Base-by-base conservation (phyloP, 768 basidiomycete genomes). In the Tulasnella sp. region DNA sequence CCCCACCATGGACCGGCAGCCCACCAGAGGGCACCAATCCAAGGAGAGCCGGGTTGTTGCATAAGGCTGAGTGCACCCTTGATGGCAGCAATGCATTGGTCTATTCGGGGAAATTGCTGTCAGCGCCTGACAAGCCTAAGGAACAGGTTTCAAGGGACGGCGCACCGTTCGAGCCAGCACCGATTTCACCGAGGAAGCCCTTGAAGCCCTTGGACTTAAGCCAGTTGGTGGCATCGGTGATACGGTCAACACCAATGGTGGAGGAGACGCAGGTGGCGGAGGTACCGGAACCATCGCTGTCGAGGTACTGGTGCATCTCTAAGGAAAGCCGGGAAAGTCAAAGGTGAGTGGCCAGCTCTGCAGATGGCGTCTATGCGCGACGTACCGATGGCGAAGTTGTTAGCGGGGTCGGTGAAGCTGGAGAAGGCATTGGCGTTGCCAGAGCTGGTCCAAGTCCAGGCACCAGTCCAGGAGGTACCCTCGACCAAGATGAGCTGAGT, bases 221-320 rank as follows among this genome's bases (percentile, higher is more conserved):
- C 89, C 89, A 90, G n/a, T 81, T 78, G 4, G 89, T 90, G 12
- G 89, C 89, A 38, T 80, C 86, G 36, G 85, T 83, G 52, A 90
- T 81, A 78, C 89, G 88, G 79, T 89, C 86, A 22, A 85, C 85
- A 75, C 89, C 89, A 79, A 90, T 89, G 34, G 88, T 89, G 19
- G 86, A 83, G 22, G 87, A 88, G 45, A 90, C 89, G 80, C 90
- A 91, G 36, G 82, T 85, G 2, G 80, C 80, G 64, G 81, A 85
- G 14, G 89, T 89, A 31, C 81, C 81, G 37, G 88, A 89, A 78
- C 88, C 86, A 79, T 91, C 89, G 45, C 86, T 86, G 82, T 90
- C 89, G 79, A 91, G 89, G 84, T 91, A 91, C 81, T 90, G 89
- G 81, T 91, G 89, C 88, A 90, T 90, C 81, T 91, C 88, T 87